Evolutionary conservation across 176 grass and related monocot species (phyloP), one percentile per base, ranked within the genome.

Genomic region (Phyllostachys edulis): DNA sequence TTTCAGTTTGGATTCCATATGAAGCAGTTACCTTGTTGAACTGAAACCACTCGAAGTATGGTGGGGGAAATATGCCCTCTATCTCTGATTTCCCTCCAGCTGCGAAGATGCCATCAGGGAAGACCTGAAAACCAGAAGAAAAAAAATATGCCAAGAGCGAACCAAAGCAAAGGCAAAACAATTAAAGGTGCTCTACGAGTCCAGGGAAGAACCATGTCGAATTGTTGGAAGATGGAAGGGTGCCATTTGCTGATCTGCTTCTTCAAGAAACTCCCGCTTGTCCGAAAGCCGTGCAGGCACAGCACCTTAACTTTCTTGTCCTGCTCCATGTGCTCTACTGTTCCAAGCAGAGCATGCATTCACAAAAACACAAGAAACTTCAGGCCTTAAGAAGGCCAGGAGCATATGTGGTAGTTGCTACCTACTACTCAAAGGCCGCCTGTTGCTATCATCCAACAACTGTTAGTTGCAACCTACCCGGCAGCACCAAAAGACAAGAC

Each of bases 231-330:
- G 73, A 95, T 95, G 71, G 87, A 92, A 71, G 93, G 73, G 73
- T 98, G 89, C 91, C 96, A 98, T 81, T 94, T 95, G 89, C 91
- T 95, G 69, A 98, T 95, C 60, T 98, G 96, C 72, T 98, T 93
- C 82, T 94, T 80, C 77, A 98, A 83, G 68, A 95, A 95, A 26
- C 80, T 77, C 9, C 93, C 93, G 2, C 93, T 95, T 36, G 93
- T 98, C 26, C 91, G 79, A 18, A 95, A 98, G 45, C 89, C 87
- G 17, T 95, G 93, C 41, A 95, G 85, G 80, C 96, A 98, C 10
- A 98, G 64, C 71, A 94, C 79, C 80, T 85, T 95, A 46, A 74
- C 40, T 79, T 80, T 92, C 59, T 90, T 90, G 37, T 71, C 39
- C 77, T 88, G 69, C 18, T 88, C 89, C 86, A 83, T 95, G 29